Conservation (phyloP, 2,329 filamentous ascomycete genomes). For the Cryphonectria radicalis region DNA sequence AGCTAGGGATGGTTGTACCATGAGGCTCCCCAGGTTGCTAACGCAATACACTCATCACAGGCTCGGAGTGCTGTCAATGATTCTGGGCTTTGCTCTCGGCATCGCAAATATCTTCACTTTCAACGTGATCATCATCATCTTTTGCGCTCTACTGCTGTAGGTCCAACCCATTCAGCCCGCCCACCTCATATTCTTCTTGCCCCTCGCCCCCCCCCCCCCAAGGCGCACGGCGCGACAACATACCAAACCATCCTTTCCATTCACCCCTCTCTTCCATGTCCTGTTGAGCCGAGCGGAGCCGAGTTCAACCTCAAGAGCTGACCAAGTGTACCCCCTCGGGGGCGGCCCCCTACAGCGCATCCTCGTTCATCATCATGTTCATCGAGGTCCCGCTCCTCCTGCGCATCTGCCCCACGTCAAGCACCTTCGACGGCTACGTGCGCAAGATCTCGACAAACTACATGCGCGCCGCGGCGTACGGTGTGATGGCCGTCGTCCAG, state of each 20-base stretch:
- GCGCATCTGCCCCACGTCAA: constrained; percentile 94
- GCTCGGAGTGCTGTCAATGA: constrained; percentile 72
- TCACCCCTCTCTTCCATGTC: not conserved
- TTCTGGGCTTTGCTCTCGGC: constrained; percentile 71
- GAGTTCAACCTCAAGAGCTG: not conserved
- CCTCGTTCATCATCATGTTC: constrained; percentile 76
- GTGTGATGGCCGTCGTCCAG: constrained; percentile 78
- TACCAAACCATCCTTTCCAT: not conserved
- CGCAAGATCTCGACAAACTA: constrained; percentile 95
- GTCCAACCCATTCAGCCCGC: constrained; percentile 34
- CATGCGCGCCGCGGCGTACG: constrained; percentile 90
- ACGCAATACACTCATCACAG: constrained; percentile 44
- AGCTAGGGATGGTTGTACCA: not conserved
- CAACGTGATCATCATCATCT: constrained; percentile 52
- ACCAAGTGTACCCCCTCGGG: constrained; percentile 3
- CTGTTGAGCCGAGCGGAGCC: not conserved
- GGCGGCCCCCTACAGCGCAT: constrained; percentile 54
- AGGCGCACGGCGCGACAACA: not conserved
- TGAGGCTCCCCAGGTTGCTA: constrained; percentile 24
- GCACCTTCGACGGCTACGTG: constrained; percentile 85
- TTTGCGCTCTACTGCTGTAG: constrained; percentile 59
- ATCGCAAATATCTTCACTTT: constrained; percentile 70
- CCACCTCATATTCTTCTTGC: not conserved
- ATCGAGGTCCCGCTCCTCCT: constrained; percentile 92
- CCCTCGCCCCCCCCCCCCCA: not conserved